Conservation (phyloP, 331 rosid species). For the Dryas integrifolia region DNA sequence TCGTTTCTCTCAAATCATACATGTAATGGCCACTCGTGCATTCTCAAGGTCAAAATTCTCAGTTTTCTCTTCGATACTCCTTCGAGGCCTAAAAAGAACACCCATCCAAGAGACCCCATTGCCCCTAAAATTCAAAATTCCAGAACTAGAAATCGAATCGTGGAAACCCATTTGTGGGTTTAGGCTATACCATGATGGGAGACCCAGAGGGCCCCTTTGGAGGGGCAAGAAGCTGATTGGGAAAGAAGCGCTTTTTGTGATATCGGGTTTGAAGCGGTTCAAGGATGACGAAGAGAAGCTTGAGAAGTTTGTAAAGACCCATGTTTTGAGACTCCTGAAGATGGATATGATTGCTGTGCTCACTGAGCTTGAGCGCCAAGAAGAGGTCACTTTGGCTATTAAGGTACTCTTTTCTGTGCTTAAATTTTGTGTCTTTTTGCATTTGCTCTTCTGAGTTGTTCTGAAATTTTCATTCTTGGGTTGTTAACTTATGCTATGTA, state of each 20-base stretch:
- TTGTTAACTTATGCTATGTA: neutral
- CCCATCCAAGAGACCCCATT: conserved; percentile 16
- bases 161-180: conserved; percentile 25
- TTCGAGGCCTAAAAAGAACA: conserved; percentile 22
- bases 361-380: conserved; percentile 89
- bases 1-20: neutral
- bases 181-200: conserved; percentile 76
- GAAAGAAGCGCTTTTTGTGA: conserved; percentile 78
- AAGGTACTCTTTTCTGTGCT: conserved; percentile 41
- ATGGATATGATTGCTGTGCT: conserved; percentile 80
- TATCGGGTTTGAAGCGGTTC: conserved; percentile 74
- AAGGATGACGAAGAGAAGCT: conserved; percentile 67
- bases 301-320: conserved; percentile 60
- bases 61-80: conserved; percentile 30
- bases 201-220: conserved; percentile 99
- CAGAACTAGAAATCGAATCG: conserved; percentile 21
- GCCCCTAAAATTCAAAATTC: conserved; percentile 19
- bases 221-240: conserved; percentile 86
- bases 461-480: neutral
- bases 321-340: conserved; percentile 72
- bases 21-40: conserved; percentile 50
- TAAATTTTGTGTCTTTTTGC: conserved; percentile 3
- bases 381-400: conserved; percentile 74
- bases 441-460: conserved; percentile 12
- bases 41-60: conserved; percentile 37